Conservation (phyloP, 2,329 filamentous ascomycete species). For the Microdochium bolleyi region DNA sequence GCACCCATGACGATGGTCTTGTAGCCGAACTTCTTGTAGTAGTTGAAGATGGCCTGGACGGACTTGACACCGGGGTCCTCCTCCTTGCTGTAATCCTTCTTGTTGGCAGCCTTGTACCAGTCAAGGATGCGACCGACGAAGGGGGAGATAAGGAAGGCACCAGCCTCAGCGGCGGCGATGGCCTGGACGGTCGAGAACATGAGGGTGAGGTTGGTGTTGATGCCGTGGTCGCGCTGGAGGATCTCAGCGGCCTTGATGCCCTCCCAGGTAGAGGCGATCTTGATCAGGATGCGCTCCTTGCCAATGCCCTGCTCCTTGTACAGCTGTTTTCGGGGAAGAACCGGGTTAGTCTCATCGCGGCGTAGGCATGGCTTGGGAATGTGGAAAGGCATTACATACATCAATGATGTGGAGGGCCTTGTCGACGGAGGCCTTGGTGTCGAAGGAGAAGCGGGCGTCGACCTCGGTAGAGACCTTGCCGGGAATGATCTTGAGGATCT, state of each 20-base stretch:
- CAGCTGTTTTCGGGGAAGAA: slow-evolving; percentile 47
- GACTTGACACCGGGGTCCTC: slow-evolving; percentile 96
- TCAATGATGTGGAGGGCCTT: slow-evolving; percentile 98
- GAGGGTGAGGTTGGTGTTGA: slow-evolving; percentile 98
- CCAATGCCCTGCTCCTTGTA: slow-evolving; percentile 87
- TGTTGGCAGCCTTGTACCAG: slow-evolving; percentile 95
- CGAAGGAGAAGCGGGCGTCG: slow-evolving; percentile 91
- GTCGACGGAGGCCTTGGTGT: slow-evolving; percentile 82
- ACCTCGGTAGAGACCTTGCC: slow-evolving; percentile 99
- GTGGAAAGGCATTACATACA: slow-evolving; percentile 44
- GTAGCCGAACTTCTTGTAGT: slow-evolving; percentile 99
- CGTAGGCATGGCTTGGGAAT: neutral
- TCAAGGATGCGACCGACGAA: slow-evolving; percentile 99
- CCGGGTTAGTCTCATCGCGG: slow-evolving; percentile 3
- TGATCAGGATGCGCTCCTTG: slow-evolving; percentile 96
- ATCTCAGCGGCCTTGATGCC: slow-evolving; percentile 98
- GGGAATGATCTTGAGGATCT: slow-evolving; percentile 94
- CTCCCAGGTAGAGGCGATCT: slow-evolving; percentile 98
- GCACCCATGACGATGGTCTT: slow-evolving; percentile 99
- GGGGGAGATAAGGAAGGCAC: slow-evolving; percentile 95
- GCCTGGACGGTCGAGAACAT: slow-evolving; percentile 97
- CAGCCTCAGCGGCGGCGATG: slow-evolving; percentile 90
- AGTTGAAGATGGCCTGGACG: slow-evolving; percentile 94
- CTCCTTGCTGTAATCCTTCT: slow-evolving; percentile 84
- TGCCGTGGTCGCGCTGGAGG: slow-evolving; percentile 87